Evolutionary conservation across 306 rosid genomes (phyloP).

Genomic region (Malus orientalis): DNA sequence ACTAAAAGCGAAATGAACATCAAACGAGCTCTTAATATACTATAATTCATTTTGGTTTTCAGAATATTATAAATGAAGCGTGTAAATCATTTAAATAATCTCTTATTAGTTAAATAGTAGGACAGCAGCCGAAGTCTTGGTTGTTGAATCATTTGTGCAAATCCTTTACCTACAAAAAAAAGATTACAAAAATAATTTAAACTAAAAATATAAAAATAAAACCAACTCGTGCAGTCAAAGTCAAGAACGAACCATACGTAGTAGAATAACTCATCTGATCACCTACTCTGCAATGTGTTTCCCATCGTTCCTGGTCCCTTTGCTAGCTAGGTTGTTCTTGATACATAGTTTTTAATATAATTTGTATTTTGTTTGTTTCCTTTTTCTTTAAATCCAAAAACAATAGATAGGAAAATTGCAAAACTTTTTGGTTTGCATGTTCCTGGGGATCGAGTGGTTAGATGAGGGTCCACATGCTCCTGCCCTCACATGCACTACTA

Average conservation of each 20-base stretch:
- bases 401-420: not conserved
- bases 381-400: not conserved
- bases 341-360: not conserved
- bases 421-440: conserved; percentile 7
- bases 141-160: not conserved
- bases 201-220: not conserved
- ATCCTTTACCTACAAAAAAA: not conserved
- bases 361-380: not conserved
- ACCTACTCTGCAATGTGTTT: conserved; percentile 1
- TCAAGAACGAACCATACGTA: not conserved
- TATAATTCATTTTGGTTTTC: too few species aligned
- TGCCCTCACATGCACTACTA: conserved; percentile 12
- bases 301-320: not conserved
- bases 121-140: not conserved
- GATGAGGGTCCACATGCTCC: conserved; percentile 12
- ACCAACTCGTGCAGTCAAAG: not conserved
- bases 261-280: not conserved
- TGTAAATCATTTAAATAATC: not conserved
- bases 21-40: not conserved
- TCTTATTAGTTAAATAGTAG: not conserved
- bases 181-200: not conserved
- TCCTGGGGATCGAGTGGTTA: conserved; percentile 17
- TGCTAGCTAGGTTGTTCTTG: not conserved
- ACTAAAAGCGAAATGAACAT: too few species aligned
- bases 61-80: not conserved